Percentiles rank a stretch among this genome's conserved stretches.
phyloP scores from a whole-genome alignment of 768 basidiomycete genomes.

The Amanita polypyramis region DNA sequence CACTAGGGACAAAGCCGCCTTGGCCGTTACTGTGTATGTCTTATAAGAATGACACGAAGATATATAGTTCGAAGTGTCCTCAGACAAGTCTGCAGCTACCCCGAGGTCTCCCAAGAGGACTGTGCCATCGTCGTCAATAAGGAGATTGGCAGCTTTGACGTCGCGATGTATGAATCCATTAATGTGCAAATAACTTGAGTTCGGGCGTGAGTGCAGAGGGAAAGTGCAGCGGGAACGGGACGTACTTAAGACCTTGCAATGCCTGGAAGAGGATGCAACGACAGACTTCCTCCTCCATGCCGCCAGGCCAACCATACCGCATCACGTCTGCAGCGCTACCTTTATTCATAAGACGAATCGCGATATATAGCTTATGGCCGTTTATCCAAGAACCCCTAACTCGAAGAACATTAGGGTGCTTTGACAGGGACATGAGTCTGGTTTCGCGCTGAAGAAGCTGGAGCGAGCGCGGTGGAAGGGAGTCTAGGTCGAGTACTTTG shows the following conservation, averaged over 20 bases:
- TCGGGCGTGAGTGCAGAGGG: slow-evolving; percentile 3
- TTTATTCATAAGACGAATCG: slow-evolving; percentile 81
- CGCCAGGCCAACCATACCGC: slow-evolving; percentile 77
- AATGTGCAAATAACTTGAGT: slow-evolving; percentile 65
- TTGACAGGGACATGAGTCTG: slow-evolving; percentile 83
- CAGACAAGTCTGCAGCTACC: slow-evolving; percentile 76
- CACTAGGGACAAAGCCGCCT: slow-evolving; percentile 20
- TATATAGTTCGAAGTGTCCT: slow-evolving; percentile 37
- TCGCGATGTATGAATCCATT: slow-evolving; percentile 93
- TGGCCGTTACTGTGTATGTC: slow-evolving; percentile 19
- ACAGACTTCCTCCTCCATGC: slow-evolving; percentile 84
- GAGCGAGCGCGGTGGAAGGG: slow-evolving; percentile 61
- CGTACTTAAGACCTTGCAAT: slow-evolving; percentile 78
- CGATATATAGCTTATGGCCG: slow-evolving; percentile 78
- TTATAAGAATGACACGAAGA: slow-evolving; percentile 17
- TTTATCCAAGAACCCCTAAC: slow-evolving; percentile 86
- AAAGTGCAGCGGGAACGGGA: slow-evolving; percentile 8
- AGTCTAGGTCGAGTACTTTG: slow-evolving; percentile 85
- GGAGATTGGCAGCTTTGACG: slow-evolving; percentile 87
- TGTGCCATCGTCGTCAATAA: slow-evolving; percentile 84
- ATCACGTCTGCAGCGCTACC: slow-evolving; percentile 82
- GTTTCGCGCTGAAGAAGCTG: slow-evolving; percentile 75
- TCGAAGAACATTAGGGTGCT: slow-evolving; percentile 88
- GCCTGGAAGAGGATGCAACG: slow-evolving; percentile 80
- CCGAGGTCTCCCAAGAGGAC: slow-evolving; percentile 90